A percentile compares a stretch with the other conserved stretches of the same genome.
Conservation (phyloP, 2,329 filamentous ascomycete genomes). For the Trichoderma atrobrunneum region DNA sequence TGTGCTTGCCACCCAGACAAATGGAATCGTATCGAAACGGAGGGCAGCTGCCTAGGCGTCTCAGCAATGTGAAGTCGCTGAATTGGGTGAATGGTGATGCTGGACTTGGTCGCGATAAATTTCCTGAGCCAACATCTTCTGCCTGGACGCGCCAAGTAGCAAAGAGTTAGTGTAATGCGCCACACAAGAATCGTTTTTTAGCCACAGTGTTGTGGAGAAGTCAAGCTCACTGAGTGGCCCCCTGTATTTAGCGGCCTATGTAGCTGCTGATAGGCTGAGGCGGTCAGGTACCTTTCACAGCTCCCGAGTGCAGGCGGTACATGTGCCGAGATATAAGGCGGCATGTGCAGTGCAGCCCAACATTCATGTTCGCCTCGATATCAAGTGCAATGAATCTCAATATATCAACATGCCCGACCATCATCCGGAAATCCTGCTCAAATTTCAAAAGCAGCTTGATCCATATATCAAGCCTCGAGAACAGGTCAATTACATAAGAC, state of each 20-base stretch:
- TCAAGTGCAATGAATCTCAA: constrained; percentile 11
- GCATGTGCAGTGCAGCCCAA: constrained; percentile 2
- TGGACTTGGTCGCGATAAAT: constrained; percentile 34
- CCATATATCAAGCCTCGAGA: constrained; percentile 57
- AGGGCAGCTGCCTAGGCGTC: constrained; percentile 22
- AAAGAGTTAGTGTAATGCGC: constrained; percentile 18
- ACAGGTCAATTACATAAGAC: constrained; percentile 55
- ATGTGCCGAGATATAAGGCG: neutral
- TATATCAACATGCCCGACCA: constrained; percentile 30
- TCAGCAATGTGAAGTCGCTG: constrained; percentile 27
- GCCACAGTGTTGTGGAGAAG: constrained; percentile 19
- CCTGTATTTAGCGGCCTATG: neutral
- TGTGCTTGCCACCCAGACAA: constrained; percentile 28
- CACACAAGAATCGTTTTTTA: neutral
- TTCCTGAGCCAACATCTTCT: constrained; percentile 32
- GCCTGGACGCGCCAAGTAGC: constrained; percentile 17
- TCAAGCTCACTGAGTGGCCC: neutral
- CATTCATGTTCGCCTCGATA: neutral
- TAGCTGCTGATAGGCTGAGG: neutral
- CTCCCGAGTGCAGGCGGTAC: neutral
- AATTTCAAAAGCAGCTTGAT: constrained; percentile 44
- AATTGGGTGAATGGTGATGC: constrained; percentile 21
- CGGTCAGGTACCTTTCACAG: neutral
- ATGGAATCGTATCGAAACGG: constrained; percentile 19
- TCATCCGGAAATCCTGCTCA: constrained; percentile 33